Base-by-base conservation (phyloP, 2,329 filamentous ascomycete genomes). In the Ophiostoma tasmaniense region DNA sequence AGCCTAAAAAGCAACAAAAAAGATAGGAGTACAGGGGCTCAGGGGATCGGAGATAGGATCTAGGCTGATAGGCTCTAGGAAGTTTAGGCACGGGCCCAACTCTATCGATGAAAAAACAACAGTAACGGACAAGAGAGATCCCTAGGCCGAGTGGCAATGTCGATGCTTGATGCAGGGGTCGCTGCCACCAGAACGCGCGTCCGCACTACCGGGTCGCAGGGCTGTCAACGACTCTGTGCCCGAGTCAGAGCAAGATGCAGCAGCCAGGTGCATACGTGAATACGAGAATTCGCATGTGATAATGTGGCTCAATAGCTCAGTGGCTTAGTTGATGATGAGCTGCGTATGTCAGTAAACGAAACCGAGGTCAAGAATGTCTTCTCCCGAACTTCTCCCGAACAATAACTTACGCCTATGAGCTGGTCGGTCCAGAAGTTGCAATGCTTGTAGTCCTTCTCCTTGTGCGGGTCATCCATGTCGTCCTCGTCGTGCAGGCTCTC, bases 361-460 rank as follows among this genome's bases (percentile, higher is more conserved):
- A 55, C n/a, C 22, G 7, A 55, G 50, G 25, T 25, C 4, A 20
- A 20, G 20, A 20, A 6, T 5, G 42, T 17, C 42, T 45, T 45
- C 42, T 20, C 17, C 20, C 33, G 33, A 33, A 5, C 33, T 33
- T 33, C 17, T 45, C 42, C 42, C 17, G 11, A 45, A 20, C 8
- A 45, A 2, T 45, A 45, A 14, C 73, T 68, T 75, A 87, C 85
- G 80, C 87, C 85, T 72, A 88, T 88, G 42, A 89, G 78, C 76
- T 83, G 85, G 74, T 87, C 85, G 2, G 84, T 88, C 64, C 87
- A 75, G 64, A 78, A 77, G 68, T 86, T 82, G 73, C 83, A 85
- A 72, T 83, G 81, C 68, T 79, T 80, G 71, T 84, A 83, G 13
- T 81, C 80, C 13, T 84, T 83, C 64, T 37, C 59, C 30, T 62